phyloP scores from a whole-genome alignment of 345 rosid genomes.

The Arabidopsis thaliana region TAIR10.1 NC_003076.8:4269001-4269500 shows the following conservation, averaged over 20 bases:
- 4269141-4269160: constrained; percentile 65
- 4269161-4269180: constrained; percentile 82
- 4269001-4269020: constrained; percentile 58
- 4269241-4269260: background rate
- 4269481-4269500: constrained; percentile 91
- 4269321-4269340: constrained; percentile 79
- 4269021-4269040: constrained; percentile 64
- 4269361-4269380: constrained; percentile 71
- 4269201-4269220: background rate
- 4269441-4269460: constrained; percentile 52
- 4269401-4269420: background rate
- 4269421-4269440: background rate
- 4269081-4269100: constrained; percentile 81
- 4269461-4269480: constrained; percentile 72
- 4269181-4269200: constrained; percentile 60
- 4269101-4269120: constrained; percentile 68
- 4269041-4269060: constrained; percentile 52
- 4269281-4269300: constrained; percentile 87
- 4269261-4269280: constrained; percentile 89
- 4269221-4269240: background rate
- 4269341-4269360: constrained; percentile 78
- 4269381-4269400: background rate
- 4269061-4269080: constrained; percentile 65
- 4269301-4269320: constrained; percentile 91
- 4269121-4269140: constrained; percentile 77